These are phyloP conservation scores for Eucalyptus coolabah DNA, from an alignment of 345 rosid genomes.

Conservation along the genomic window DNA sequence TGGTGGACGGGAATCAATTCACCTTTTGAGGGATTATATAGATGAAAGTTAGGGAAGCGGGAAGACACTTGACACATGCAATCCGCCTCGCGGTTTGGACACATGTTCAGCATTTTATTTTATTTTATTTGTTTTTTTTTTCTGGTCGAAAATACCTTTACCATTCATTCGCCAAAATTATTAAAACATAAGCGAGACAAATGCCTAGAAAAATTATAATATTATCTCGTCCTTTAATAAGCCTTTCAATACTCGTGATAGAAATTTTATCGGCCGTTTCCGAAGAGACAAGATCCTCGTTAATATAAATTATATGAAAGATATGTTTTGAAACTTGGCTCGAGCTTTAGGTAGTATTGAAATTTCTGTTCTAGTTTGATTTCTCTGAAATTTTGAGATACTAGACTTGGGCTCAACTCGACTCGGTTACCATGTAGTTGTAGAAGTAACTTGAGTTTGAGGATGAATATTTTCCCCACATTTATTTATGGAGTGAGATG, in stretches of 20 bases:
- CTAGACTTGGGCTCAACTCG: background rate
- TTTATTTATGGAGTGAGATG: background rate
- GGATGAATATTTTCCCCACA: background rate
- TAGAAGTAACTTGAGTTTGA: background rate
- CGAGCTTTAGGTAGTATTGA: background rate
- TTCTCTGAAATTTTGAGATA: background rate
- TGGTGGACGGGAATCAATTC: background rate
- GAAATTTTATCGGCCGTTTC: background rate
- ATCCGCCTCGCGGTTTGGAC: too few species aligned
- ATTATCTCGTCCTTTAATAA: too few species aligned
- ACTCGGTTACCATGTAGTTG: background rate
- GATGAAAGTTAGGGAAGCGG: background rate
- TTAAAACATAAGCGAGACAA: background rate
- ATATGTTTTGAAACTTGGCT: background rate
- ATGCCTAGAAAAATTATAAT: background rate
- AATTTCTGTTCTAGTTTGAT: too few species aligned
- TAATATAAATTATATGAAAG: background rate
- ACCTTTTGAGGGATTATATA: background rate
- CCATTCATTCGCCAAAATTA: background rate
- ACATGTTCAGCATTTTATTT: too few species aligned
- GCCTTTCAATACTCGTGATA: background rate
- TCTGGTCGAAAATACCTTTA: background rate
- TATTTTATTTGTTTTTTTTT: too few species aligned
- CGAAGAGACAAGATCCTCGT: background rate
- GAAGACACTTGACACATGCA: background rate